Percentiles rank a stretch among this genome's conserved stretches.
These are phyloP conservation scores for Tulasnella sp. DNA, from an alignment of 768 basidiomycete genomes.

Conservation along the genomic window DNA sequence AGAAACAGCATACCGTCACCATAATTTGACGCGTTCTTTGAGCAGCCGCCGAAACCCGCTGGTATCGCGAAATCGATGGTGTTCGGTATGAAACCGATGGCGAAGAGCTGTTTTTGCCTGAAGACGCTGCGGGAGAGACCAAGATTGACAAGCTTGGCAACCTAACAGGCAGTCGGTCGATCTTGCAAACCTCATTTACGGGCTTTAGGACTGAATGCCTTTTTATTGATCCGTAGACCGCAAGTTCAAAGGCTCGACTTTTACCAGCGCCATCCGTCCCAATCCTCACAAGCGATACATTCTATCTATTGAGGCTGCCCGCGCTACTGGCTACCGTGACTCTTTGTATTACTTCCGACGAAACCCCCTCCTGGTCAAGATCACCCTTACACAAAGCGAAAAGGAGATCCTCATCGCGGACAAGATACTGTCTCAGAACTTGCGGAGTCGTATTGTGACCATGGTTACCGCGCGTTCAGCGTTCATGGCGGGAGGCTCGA, in stretches of 20 bases:
- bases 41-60: conserved; percentile 39
- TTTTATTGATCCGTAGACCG: conserved; percentile 58
- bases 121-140: conserved; percentile 84
- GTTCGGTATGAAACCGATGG: conserved; percentile 77
- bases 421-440: conserved; percentile 85
- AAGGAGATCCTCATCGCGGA: conserved; percentile 90
- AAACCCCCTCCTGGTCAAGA: conserved; percentile 86
- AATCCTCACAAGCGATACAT: conserved; percentile 86
- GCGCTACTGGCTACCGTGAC: conserved; percentile 94
- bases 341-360: conserved; percentile 98
- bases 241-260: conserved; percentile 86
- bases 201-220: conserved; percentile 26
- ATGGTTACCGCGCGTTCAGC: conserved; percentile 90
- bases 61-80: conserved; percentile 56
- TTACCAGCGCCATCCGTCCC: conserved; percentile 73
- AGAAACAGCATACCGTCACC: neutral
- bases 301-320: conserved; percentile 96
- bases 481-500: conserved; percentile 92
- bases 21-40: conserved; percentile 8
- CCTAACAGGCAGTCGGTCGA: conserved; percentile 73
- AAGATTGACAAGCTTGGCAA: conserved; percentile 89
- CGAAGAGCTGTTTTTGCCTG: conserved; percentile 84
- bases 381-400: conserved; percentile 85
- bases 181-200: conserved; percentile 25
- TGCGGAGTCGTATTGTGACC: conserved; percentile 90